phyloP scores from a whole-genome alignment of 1,284 basidiomycete genomes.

The Cystobasidiaceae sp. region DNA sequence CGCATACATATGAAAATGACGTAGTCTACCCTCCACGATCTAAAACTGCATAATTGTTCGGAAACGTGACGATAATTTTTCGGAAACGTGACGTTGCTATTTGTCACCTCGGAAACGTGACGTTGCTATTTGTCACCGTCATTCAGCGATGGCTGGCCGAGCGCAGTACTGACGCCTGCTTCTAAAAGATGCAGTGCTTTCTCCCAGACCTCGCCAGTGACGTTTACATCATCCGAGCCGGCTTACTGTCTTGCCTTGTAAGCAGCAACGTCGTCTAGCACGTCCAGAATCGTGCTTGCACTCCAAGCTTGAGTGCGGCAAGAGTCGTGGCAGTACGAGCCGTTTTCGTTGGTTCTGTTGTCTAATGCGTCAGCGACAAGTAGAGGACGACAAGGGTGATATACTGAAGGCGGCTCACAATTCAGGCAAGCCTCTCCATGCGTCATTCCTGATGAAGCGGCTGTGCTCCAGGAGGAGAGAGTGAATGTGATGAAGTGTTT shows the following conservation, averaged over 20 bases:
- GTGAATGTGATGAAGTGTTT: constrained; percentile 74
- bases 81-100: too few species aligned
- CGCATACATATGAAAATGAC: too few species aligned
- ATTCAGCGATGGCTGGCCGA: too few species aligned
- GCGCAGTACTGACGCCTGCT: too few species aligned
- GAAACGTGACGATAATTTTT: too few species aligned
- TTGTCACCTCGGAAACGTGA: too few species aligned
- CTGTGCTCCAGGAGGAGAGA: constrained; percentile 64
- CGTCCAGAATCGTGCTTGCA: constrained; percentile 78
- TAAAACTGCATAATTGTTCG: too few species aligned
- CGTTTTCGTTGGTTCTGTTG: constrained; percentile 51
- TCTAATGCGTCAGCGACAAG: background rate
- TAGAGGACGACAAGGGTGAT: background rate
- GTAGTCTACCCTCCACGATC: too few species aligned
- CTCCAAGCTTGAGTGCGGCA: constrained; percentile 92
- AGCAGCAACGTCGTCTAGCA: constrained; percentile 61
- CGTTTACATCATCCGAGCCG: background rate
- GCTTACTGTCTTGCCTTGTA: background rate
- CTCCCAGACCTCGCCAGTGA: too few species aligned
- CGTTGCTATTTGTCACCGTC: too few species aligned
- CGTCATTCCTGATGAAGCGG: constrained; percentile 66
- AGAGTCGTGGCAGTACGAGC: constrained; percentile 72
- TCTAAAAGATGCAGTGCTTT: too few species aligned
- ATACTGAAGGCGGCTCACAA: constrained; percentile 47
- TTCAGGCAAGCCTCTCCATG: constrained; percentile 88